Evolutionary conservation across 2,329 filamentous ascomycete genomes (phyloP).

Genomic region (Hypoxylon sp.): DNA sequence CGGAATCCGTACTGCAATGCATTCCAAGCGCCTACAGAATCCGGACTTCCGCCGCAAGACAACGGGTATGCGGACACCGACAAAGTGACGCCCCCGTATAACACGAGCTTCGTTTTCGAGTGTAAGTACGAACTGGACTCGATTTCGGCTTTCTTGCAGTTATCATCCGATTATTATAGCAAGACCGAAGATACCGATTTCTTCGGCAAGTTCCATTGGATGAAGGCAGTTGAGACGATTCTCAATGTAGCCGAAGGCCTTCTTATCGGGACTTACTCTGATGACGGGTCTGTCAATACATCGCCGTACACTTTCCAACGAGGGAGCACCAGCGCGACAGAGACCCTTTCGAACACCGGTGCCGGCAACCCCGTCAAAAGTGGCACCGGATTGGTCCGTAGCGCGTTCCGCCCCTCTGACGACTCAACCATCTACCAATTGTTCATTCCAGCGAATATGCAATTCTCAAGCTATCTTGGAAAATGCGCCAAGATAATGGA

Average conservation of each 20-base stretch:
- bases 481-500: conserved; percentile 57
- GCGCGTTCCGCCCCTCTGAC: conserved; percentile 84
- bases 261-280: conserved; percentile 79
- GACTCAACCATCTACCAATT: conserved; percentile 84
- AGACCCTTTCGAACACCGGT: conserved; percentile 78
- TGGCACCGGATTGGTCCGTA: conserved; percentile 79
- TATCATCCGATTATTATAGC: conserved; percentile 79
- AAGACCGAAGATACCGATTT: conserved; percentile 76
- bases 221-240: conserved; percentile 74
- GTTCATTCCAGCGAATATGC: conserved; percentile 84
- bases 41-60: conserved; percentile 70
- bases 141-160: conserved; percentile 80
- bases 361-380: conserved; percentile 79
- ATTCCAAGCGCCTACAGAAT: conserved; percentile 88
- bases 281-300: conserved; percentile 66
- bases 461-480: conserved; percentile 71
- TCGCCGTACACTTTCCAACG: conserved; percentile 79
- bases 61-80: conserved; percentile 75
- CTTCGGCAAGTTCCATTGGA: conserved; percentile 79
- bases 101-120: conserved; percentile 79
- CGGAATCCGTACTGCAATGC: conserved; percentile 90
- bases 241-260: conserved; percentile 59
- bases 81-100: conserved; percentile 73
- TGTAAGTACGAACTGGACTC: conserved; percentile 91
- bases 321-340: conserved; percentile 75